Conservation (phyloP, 2,329 filamentous ascomycete species). For the Pyrenochaeta sp. region DNA sequence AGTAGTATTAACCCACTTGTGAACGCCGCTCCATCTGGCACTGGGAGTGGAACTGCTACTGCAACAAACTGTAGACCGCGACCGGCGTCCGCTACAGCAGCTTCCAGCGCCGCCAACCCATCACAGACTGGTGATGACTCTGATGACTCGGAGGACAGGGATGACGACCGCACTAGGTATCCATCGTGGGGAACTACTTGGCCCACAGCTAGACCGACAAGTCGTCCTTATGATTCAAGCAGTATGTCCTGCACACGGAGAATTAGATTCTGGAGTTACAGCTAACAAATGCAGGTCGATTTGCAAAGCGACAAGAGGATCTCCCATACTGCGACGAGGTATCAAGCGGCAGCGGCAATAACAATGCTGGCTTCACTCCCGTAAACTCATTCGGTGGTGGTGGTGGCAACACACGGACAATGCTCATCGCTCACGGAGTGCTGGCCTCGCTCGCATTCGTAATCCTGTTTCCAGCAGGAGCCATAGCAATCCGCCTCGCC, state of each 20-base stretch:
- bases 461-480: slow-evolving; percentile 56
- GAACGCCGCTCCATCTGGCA: slow-evolving; percentile 29
- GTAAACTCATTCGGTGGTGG: slow-evolving; percentile 8
- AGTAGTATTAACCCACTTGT: slow-evolving; percentile 55
- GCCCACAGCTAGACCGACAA: slow-evolving; percentile 28
- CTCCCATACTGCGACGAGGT: slow-evolving; percentile 43
- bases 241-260: background rate
- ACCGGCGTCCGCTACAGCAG: slow-evolving; percentile 24
- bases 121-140: slow-evolving; percentile 9
- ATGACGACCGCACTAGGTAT: slow-evolving; percentile 1
- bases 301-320: slow-evolving; percentile 27
- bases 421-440: slow-evolving; percentile 55
- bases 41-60: slow-evolving; percentile 18
- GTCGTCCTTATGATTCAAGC: slow-evolving; percentile 15
- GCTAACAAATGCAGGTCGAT: too few relatives aligned
- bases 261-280: too few relatives aligned
- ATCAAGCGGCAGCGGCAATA: slow-evolving; percentile 2
- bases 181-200: slow-evolving; percentile 7
- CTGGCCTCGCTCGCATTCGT: slow-evolving; percentile 56
- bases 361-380: slow-evolving; percentile 27
- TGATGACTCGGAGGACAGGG: slow-evolving; percentile 10
- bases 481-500: slow-evolving; percentile 53
- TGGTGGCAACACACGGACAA: slow-evolving; percentile 28
- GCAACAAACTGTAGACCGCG: slow-evolving; percentile 43
- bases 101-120: slow-evolving; percentile 10